Base-by-base conservation (phyloP, 2,329 filamentous ascomycete genomes). In the Myriangium duriaei region DNA sequence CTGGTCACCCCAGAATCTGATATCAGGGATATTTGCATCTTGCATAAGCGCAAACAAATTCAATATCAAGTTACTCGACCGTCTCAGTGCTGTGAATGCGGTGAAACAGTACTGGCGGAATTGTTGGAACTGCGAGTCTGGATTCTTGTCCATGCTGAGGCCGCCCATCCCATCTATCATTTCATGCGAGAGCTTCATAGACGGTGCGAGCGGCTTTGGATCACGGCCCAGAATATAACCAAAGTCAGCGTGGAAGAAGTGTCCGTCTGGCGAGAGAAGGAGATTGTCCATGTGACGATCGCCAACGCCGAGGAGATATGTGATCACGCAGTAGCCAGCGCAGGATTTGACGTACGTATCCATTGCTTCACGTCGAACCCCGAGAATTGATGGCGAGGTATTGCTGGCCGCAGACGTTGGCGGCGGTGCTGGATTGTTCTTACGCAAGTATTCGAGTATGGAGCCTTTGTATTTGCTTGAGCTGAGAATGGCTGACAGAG, bases 111-210 rank as follows among this genome's bases (percentile, higher is more conserved):
- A 94, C 51, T 92, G 83, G 55, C 91, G 91, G 63, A 98, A 98
- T 37, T 81, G 74, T 30, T 79, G 69, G 58, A 94, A 98, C 45
- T 92, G 79, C 4, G 46, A 50, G 26, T 57, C 53, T 11, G 45
- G 34, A 30, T 39, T 37, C 18, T 31, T 39, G 2, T 45, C 39
- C 9, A 31, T 21, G 9, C 41, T 42, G 6, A 42, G 71, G 10
- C 91, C 91, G 29, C 92, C 92, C 85, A 98, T 95, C 45, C 87
- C 91, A 52, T 98, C 91, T 3, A 96, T 84, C 91, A 98, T 98
- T 55, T 98, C 88, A 50, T 87, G 88, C 54, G 81, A 88, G 6
- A 98, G 74, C 59, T 98, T 98, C 79, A 98, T 94, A 37, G 88
- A 77, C 0, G 91, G 91, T 0, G 91, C 88, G 54, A 98, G 96